Evolutionary conservation across 2,329 filamentous ascomycete species (phyloP).

Genomic region (Aureobasidium sp.): DNA sequence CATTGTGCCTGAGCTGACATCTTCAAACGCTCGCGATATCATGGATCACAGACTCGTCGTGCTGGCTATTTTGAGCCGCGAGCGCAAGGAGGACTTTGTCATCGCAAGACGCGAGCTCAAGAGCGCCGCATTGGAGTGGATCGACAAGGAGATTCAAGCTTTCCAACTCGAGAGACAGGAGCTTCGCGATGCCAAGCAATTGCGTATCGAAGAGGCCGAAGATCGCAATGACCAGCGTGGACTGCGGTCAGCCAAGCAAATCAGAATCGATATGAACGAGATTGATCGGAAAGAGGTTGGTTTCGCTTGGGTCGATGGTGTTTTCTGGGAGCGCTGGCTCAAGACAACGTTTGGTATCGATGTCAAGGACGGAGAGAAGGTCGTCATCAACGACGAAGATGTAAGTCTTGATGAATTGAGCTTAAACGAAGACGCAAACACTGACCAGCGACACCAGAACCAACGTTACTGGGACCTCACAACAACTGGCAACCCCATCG

Average conservation of each 20-base stretch:
- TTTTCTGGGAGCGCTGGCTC: conserved; percentile 97
- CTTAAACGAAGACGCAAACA: conserved; percentile 22
- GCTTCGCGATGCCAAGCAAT: conserved; percentile 85
- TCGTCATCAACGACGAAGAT: conserved; percentile 96
- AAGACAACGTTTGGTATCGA: conserved; percentile 91
- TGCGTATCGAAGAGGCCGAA: conserved; percentile 92
- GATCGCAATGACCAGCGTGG: conserved; percentile 87
- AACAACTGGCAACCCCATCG: conserved; percentile 80
- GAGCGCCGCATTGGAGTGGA: conserved; percentile 93
- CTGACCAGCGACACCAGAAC: conserved; percentile 49
- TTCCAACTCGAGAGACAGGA: conserved; percentile 93
- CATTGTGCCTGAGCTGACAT: conserved; percentile 87
- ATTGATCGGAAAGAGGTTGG: conserved; percentile 80
- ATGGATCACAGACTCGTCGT: conserved; percentile 96
- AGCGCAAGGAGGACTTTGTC: conserved; percentile 70
- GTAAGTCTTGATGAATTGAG: conserved; percentile 50
- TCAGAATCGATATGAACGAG: conserved; percentile 84
- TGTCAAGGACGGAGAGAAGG: conserved; percentile 74
- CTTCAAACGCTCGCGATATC: conserved; percentile 84
- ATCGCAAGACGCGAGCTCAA: conserved; percentile 83
- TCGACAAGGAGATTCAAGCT: conserved; percentile 86
- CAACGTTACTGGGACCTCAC: conserved; percentile 93
- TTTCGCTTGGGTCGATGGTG: conserved; percentile 95
- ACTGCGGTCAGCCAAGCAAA: conserved; percentile 78
- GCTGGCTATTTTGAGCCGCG: conserved; percentile 75